A percentile compares a stretch with the other conserved stretches of the same genome.
phyloP scores from a whole-genome alignment of 1,284 basidiomycete species.

The Ceratobasidium sp. region DNA sequence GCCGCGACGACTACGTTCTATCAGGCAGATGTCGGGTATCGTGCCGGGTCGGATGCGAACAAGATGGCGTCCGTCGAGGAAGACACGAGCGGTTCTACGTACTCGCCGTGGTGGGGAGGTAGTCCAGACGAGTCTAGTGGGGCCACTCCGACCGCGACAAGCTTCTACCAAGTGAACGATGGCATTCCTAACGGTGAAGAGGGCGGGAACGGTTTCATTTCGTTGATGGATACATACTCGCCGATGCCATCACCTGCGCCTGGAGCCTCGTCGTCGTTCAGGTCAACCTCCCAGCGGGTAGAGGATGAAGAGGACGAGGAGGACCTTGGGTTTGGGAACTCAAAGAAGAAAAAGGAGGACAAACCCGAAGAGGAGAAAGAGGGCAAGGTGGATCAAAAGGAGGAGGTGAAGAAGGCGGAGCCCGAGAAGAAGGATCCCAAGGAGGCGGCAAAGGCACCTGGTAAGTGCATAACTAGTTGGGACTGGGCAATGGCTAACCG shows the following conservation, averaged over 20 bases:
- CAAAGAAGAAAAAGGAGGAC: constrained; percentile 59
- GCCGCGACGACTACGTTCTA: constrained; percentile 65
- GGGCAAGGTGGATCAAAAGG: constrained; percentile 52
- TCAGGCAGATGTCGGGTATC: constrained; percentile 55
- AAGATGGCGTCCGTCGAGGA: constrained; percentile 22
- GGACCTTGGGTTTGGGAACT: constrained; percentile 93
- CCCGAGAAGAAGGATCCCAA: constrained; percentile 55
- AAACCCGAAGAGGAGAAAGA: constrained; percentile 51
- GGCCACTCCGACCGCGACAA: constrained; percentile 75
- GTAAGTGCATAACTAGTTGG: constrained; percentile 21
- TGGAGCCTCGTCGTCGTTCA: constrained; percentile 49
- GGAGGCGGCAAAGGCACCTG: constrained; percentile 49
- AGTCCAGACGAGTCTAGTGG: constrained; percentile 63
- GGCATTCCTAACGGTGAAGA: constrained; percentile 57
- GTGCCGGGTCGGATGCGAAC: background rate
- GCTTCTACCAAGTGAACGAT: constrained; percentile 68
- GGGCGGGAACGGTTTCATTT: constrained; percentile 79
- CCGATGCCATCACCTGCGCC: constrained; percentile 62
- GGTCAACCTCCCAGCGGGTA: constrained; percentile 38
- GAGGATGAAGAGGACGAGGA: constrained; percentile 76
- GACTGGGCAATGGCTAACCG: background rate
- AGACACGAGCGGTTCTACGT: constrained; percentile 5
- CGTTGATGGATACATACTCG: constrained; percentile 81
- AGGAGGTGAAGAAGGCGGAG: constrained; percentile 53
- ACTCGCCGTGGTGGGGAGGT: constrained; percentile 77